Base-by-base conservation (phyloP, 495 filamentous ascomycete species). In the Xylaria acuta region DNA sequence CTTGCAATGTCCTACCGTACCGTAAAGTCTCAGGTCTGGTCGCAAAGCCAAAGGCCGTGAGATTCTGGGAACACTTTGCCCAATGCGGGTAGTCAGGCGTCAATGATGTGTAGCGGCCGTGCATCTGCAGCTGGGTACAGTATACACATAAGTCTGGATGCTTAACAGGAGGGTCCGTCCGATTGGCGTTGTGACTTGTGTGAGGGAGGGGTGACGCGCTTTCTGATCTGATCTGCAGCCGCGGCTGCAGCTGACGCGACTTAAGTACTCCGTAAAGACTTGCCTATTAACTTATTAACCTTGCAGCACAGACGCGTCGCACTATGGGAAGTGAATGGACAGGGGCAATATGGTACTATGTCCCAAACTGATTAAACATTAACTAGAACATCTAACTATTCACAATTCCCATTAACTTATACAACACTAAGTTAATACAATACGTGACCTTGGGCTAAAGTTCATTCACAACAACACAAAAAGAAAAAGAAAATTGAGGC, bases 171-270 rank as follows among this genome's bases (percentile, higher is more conserved):
- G n/a, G n/a, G n/a, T n/a, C n/a, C n/a, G n/a, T n/a, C n/a, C n/a
- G n/a, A n/a, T n/a, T n/a, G n/a, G n/a, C n/a, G n/a, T 12, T 25
- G 8, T 3, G 11, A 51, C n/a, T 51, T 51, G 47, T 38, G 58
- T 59, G 36, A 14, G 62, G n/a, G 41, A n/a, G n/a, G 64, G 47
- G 32, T 40, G 47, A 67, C 64, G 64, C 64, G 64, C 32, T 67
- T 64, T 67, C 9, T 1, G 64, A 54, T 54, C 40, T 7, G 43
- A 49, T 49, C 25, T 36, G 41, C n/a, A 65, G 51, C 63, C 36
- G 38, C 56, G 3, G n/a, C 56, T 20, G 16, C 7, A 4, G 11
- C 9, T n/a, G 22, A 67, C 64, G 47, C 64, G 64, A 53, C 64
- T 54, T 38, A 41, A n/a, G n/a, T n/a, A n/a, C n/a, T n/a, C n/a